Conservation (phyloP, 768 basidiomycete genomes). For the Thelephora ganbajun region DNA sequence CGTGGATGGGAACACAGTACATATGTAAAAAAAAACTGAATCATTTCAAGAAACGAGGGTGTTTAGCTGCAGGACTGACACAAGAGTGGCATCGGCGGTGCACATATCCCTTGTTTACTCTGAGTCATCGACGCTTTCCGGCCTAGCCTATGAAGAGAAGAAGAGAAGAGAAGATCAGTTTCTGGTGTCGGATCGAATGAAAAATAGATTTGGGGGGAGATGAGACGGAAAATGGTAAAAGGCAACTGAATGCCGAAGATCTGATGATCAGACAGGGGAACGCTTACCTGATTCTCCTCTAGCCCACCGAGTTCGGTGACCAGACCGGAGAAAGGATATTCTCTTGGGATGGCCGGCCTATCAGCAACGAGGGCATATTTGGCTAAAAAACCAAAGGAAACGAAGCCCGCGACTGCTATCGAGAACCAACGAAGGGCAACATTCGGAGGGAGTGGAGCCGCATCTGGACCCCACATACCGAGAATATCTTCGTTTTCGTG, state of each 20-base stretch:
- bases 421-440: slow-evolving; percentile 53
- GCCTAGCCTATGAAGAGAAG: not conserved
- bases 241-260: too few species aligned
- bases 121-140: not conserved
- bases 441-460: slow-evolving; percentile 43
- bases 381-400: slow-evolving; percentile 44
- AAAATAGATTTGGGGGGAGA: too few species aligned
- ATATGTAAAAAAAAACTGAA: too few species aligned
- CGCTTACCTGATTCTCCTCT: slow-evolving; percentile 61
- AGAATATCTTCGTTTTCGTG: slow-evolving; percentile 71
- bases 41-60: too few species aligned
- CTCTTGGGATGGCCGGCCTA: slow-evolving; percentile 50
- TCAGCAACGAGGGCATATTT: slow-evolving; percentile 44
- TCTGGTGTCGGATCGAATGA: too few species aligned
- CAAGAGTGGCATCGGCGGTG: not conserved
- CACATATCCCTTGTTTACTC: not conserved
- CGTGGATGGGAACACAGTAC: too few species aligned
- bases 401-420: slow-evolving; percentile 46
- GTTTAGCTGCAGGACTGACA: not conserved
- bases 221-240: not conserved
- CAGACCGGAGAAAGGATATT: slow-evolving; percentile 68
- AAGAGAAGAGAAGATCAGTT: not conserved
- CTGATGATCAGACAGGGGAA: not conserved
- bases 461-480: slow-evolving; percentile 83
- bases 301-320: slow-evolving; percentile 67